These are phyloP conservation scores for peach (Prunus persica) DNA, from an alignment of 306 rosid genomes.

Conservation along the genomic window Prunus_persica_NCBIv2 NC_034012.1:5873001-5873500, in stretches of 20 bases:
- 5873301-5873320: not conserved
- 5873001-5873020: constrained; percentile 89
- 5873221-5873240: not conserved
- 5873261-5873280: not conserved
- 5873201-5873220: not conserved
- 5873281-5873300: not conserved
- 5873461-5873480: no score
- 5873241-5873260: not conserved
- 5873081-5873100: not conserved
- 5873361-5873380: no score
- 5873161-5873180: not conserved
- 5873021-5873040: constrained; percentile 91
- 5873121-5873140: not conserved
- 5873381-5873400: no score
- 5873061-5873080: constrained; percentile 59
- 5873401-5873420: no score
- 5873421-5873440: no score
- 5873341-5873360: not conserved
- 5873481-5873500: no score
- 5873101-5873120: not conserved
- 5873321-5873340: not conserved
- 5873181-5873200: not conserved
- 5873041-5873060: constrained; percentile 89
- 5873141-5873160: not conserved
- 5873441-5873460: no score